These are phyloP conservation scores for Capsicum chinense DNA, from an alignment of 257 asterid genomes.

Conservation along the genomic window DNA sequence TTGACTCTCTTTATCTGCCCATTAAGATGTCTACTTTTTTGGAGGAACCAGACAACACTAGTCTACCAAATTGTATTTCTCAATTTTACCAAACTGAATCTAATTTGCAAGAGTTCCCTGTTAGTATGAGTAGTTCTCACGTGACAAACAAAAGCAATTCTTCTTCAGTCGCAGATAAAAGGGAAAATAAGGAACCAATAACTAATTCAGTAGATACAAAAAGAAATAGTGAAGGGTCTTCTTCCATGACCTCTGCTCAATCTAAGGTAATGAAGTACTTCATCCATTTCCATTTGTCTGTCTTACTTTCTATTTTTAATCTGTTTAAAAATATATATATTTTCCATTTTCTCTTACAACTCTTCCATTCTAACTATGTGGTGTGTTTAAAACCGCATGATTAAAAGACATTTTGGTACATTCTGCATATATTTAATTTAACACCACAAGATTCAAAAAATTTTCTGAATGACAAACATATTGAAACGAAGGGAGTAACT, in stretches of 20 bases:
- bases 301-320: too few species aligned
- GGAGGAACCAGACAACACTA: conserved; percentile 43
- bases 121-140: neutral
- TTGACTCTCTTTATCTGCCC: conserved; percentile 40
- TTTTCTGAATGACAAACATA: too few species aligned
- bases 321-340: too few species aligned
- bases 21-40: conserved; percentile 31
- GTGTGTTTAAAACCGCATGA: too few species aligned
- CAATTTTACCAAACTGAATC: conserved; percentile 27
- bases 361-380: too few species aligned
- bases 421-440: too few species aligned
- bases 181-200: conserved; percentile 34
- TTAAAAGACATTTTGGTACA: too few species aligned
- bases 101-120: conserved; percentile 17
- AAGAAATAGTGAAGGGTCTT: conserved; percentile 41
- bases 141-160: conserved; percentile 45
- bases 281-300: too few species aligned
- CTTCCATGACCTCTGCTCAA: conserved; percentile 48
- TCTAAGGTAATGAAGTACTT: conserved; percentile 48
- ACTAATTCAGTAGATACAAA: conserved; percentile 33
- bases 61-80: conserved; percentile 28
- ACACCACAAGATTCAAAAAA: too few species aligned
- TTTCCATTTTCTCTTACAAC: too few species aligned
- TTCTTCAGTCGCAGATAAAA: conserved; percentile 46
- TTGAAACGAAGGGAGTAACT: too few species aligned